A percentile compares a stretch with the other conserved stretches of the same genome.
Evolutionary conservation across 140 eudicot species (phyloP).

Genomic region (Senecio squalidus): DNA sequence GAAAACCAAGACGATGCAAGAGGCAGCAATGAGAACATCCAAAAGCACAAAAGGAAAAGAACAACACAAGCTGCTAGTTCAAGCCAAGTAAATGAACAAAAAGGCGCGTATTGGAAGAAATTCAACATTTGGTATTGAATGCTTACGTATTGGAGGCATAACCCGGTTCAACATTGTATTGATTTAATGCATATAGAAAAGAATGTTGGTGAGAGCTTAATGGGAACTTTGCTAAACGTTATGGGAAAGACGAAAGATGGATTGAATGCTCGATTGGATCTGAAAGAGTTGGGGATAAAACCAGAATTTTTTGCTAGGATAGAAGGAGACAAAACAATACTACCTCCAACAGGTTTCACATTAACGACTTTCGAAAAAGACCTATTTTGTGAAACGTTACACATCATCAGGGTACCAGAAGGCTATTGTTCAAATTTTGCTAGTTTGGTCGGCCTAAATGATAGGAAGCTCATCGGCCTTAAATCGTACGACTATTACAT

Average conservation of each 20-base stretch:
- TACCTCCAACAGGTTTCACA: not conserved
- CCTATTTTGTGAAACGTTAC: not conserved
- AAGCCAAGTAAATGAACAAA: not conserved
- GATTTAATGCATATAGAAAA: not conserved
- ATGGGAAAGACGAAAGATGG: not conserved
- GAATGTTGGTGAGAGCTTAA: not conserved
- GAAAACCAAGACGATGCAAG: not conserved
- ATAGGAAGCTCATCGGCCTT: not conserved
- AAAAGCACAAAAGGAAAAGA: not conserved
- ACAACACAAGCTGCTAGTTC: not conserved
- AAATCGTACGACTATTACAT: not conserved
- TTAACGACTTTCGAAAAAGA: not conserved
- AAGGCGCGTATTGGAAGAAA: not conserved
- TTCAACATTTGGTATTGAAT: not conserved
- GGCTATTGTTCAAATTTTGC: no score
- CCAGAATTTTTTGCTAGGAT: not conserved
- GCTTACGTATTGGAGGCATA: not conserved
- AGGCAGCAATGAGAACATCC: not conserved
- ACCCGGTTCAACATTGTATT: not conserved
- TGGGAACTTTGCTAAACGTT: not conserved
- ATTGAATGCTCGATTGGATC: not conserved
- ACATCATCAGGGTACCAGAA: no score
- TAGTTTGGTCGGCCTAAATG: not conserved
- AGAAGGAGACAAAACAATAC: not conserved
- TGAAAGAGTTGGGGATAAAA: not conserved